Conservation (phyloP, 805 yeast genomes). For the Debaryomyces hansenii region DNA sequence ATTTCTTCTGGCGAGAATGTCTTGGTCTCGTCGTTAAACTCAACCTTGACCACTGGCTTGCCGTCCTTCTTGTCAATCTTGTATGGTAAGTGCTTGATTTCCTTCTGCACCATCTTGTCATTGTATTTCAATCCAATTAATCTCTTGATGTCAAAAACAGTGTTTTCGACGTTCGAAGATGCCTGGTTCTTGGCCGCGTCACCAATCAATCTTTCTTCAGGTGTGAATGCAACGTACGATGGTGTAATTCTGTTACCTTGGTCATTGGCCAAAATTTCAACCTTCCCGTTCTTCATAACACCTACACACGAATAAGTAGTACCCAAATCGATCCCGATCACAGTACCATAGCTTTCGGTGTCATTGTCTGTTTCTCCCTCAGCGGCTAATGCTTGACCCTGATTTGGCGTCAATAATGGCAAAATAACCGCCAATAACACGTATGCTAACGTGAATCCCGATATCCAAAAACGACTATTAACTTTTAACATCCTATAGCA, state of each 20-base stretch:
- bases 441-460: slow-evolving; percentile 30
- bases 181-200: slow-evolving; percentile 96
- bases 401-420: slow-evolving; percentile 28
- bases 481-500: slow-evolving; percentile 8
- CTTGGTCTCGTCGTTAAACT: slow-evolving; percentile 80
- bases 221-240: slow-evolving; percentile 89
- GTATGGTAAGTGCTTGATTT: slow-evolving; percentile 67
- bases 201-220: slow-evolving; percentile 84
- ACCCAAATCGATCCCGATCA: slow-evolving; percentile 80
- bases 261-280: slow-evolving; percentile 91
- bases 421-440: slow-evolving; percentile 35
- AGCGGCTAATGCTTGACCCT: slow-evolving; percentile 15
- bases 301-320: slow-evolving; percentile 96
- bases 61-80: slow-evolving; percentile 66
- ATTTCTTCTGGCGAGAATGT: slow-evolving; percentile 88
- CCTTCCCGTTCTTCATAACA: slow-evolving; percentile 82
- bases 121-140: slow-evolving; percentile 81
- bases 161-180: slow-evolving; percentile 84
- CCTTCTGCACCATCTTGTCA: slow-evolving; percentile 69
- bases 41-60: slow-evolving; percentile 79
- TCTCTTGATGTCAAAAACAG: slow-evolving; percentile 87
- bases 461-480: slow-evolving; percentile 20
- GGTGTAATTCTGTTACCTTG: slow-evolving; percentile 97
- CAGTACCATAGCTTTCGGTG: slow-evolving; percentile 43
- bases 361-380: slow-evolving; percentile 17